Evolutionary conservation across 2,329 filamentous ascomycete genomes (phyloP).

Genomic region (Talaromyces sp.): DNA sequence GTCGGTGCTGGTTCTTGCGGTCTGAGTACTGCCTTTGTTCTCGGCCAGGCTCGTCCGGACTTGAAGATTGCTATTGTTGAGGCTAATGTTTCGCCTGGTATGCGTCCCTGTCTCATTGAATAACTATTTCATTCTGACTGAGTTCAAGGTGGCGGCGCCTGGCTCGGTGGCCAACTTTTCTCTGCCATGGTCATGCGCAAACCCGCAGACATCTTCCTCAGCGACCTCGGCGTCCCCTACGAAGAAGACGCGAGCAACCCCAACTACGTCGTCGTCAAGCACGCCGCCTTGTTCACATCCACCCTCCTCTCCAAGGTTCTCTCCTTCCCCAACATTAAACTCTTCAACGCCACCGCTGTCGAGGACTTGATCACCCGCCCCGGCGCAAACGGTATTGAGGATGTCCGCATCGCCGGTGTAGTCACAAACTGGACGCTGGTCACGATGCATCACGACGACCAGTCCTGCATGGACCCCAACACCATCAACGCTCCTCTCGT

Average conservation of each 20-base stretch:
- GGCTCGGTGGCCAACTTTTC: conserved; percentile 93
- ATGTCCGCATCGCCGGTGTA: conserved; percentile 75
- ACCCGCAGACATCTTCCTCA: conserved; percentile 80
- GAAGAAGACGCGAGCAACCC: conserved; percentile 87
- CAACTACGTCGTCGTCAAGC: conserved; percentile 87
- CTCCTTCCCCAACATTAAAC: conserved; percentile 83
- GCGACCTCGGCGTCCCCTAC: conserved; percentile 76
- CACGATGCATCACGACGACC: conserved; percentile 80
- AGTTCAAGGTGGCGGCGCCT: conserved; percentile 70
- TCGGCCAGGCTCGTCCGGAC: conserved; percentile 79
- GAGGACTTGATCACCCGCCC: conserved; percentile 88
- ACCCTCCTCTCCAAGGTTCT: conserved; percentile 82
- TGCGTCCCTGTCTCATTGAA: conserved; percentile 6
- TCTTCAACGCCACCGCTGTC: conserved; percentile 91
- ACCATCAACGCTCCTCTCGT: conserved; percentile 90
- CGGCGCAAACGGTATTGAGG: conserved; percentile 46
- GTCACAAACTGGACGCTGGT: conserved; percentile 97
- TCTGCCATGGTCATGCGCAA: conserved; percentile 94
- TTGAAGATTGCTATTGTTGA: conserved; percentile 90
- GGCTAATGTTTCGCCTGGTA: conserved; percentile 73
- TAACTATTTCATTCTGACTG: background rate
- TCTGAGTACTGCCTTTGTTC: conserved; percentile 76
- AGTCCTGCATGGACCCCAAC: conserved; percentile 96
- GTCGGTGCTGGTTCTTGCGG: conserved; percentile 87
- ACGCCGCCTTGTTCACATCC: conserved; percentile 86